These are phyloP conservation scores for Tylopilus orsonianus DNA, from an alignment of 1,284 basidiomycete genomes.

Conservation along the genomic window DNA sequence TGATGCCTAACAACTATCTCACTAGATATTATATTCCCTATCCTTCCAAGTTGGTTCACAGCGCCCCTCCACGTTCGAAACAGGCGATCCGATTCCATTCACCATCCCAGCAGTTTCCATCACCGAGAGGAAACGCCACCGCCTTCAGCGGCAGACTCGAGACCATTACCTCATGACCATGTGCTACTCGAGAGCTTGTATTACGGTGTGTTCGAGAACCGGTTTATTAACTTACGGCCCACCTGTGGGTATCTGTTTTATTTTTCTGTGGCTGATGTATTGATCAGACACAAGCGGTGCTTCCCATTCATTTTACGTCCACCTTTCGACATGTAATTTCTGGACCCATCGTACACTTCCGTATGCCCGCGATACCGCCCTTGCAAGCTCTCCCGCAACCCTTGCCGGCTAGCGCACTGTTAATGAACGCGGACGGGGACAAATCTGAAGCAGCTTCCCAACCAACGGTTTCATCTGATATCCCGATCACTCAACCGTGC, in stretches of 20 bases:
- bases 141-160: slow-evolving; percentile 33
- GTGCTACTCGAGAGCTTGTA: slow-evolving; percentile 63
- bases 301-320: slow-evolving; percentile 69
- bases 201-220: slow-evolving; percentile 59
- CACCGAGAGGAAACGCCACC: slow-evolving; percentile 35
- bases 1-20: not conserved
- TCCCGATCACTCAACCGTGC: slow-evolving; percentile 35
- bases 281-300: slow-evolving; percentile 46
- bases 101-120: slow-evolving; percentile 46
- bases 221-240: slow-evolving; percentile 66
- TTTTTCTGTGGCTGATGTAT: not conserved
- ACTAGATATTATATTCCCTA: slow-evolving; percentile 62
- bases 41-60: slow-evolving; percentile 65
- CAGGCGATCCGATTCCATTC: slow-evolving; percentile 44
- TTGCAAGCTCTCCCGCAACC: slow-evolving; percentile 57
- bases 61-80: slow-evolving; percentile 52
- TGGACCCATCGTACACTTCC: slow-evolving; percentile 61
- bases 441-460: slow-evolving; percentile 22
- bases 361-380: slow-evolving; percentile 69
- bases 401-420: slow-evolving; percentile 34
- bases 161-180: slow-evolving; percentile 51
- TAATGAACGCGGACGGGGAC: slow-evolving; percentile 24
- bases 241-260: slow-evolving; percentile 38
- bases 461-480: slow-evolving; percentile 10
- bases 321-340: slow-evolving; percentile 66